Evolutionary conservation across 164 flowering plant species (phyloP).

Genomic region (Protea cynaroides): DNA sequence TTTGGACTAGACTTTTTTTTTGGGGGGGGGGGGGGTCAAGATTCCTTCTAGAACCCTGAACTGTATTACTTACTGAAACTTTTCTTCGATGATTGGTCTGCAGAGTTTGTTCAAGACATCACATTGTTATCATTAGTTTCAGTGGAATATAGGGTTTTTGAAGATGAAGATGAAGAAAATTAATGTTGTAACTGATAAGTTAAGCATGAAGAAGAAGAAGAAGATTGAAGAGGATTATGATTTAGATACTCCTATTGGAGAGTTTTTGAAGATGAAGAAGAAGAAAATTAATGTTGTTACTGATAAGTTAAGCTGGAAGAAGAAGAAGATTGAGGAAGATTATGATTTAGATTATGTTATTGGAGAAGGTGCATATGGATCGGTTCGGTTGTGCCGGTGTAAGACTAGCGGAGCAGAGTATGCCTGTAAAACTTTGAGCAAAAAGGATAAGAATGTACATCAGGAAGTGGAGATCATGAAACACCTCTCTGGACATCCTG

Average conservation of each 20-base stretch:
- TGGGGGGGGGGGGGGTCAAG: no score
- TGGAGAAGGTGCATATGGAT: constrained; percentile 67
- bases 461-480: constrained; percentile 4
- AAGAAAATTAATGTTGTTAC: no score
- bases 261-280: no score
- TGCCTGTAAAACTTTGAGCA: constrained; percentile 32
- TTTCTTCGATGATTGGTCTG: no score
- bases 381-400: constrained; percentile 52
- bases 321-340: constrained; percentile 61
- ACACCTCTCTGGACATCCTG: constrained; percentile 1
- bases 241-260: constrained; percentile 37
- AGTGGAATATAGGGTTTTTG: no score
- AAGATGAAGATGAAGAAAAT: no score
- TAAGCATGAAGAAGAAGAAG: constrained; percentile 68
- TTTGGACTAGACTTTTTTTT: no score
- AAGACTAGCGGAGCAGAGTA: constrained; percentile 41
- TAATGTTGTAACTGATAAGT: constrained; percentile 38
- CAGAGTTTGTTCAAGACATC: no score
- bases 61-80: no score
- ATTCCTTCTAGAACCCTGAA: no score
- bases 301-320: constrained; percentile 58
- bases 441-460: not conserved
- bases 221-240: constrained; percentile 55
- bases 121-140: no score
- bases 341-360: constrained; percentile 34